phyloP scores from a whole-genome alignment of 805 yeast species.

The Hanseniaspora nectarophila region DNA sequence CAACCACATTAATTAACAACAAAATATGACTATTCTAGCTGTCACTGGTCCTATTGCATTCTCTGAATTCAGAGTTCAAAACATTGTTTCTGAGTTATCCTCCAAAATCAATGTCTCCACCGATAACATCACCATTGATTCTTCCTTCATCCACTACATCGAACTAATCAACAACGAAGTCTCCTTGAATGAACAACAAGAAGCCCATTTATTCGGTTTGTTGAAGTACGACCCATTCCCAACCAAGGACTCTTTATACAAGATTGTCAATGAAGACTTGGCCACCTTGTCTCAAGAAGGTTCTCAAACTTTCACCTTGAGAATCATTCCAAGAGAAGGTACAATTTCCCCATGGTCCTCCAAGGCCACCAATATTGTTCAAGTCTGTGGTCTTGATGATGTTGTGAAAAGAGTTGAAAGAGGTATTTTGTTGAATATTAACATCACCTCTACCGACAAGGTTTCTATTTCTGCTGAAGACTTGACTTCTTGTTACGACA shows the following conservation, averaged over 20 bases:
- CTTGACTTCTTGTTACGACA: conserved; percentile 67
- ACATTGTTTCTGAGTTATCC: conserved; percentile 58
- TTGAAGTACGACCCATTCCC: conserved; percentile 54
- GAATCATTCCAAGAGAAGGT: conserved; percentile 84
- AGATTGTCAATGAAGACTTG: conserved; percentile 18
- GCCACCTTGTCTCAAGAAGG: conserved; percentile 21
- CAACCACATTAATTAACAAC: neutral
- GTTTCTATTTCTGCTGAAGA: conserved; percentile 44
- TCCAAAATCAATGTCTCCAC: conserved; percentile 53
- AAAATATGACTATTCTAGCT: conserved; percentile 35
- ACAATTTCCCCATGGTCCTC: conserved; percentile 99
- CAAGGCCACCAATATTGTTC: conserved; percentile 88
- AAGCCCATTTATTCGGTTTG: conserved; percentile 43
- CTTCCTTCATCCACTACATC: conserved; percentile 73
- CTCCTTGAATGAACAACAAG: conserved; percentile 32
- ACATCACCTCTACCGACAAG: conserved; percentile 61
- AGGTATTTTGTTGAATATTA: conserved; percentile 65
- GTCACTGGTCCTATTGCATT: conserved; percentile 85
- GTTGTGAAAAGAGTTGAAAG: conserved; percentile 79
- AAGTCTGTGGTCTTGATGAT: conserved; percentile 69
- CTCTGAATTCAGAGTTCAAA: conserved; percentile 66
- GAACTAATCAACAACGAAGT: conserved; percentile 34
- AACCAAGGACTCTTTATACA: conserved; percentile 26
- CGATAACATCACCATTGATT: conserved; percentile 55
- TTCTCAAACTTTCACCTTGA: conserved; percentile 33